These are phyloP conservation scores for Singerocomus rubriflavus DNA, from an alignment of 1,284 basidiomycete species.

Conservation along the genomic window DNA sequence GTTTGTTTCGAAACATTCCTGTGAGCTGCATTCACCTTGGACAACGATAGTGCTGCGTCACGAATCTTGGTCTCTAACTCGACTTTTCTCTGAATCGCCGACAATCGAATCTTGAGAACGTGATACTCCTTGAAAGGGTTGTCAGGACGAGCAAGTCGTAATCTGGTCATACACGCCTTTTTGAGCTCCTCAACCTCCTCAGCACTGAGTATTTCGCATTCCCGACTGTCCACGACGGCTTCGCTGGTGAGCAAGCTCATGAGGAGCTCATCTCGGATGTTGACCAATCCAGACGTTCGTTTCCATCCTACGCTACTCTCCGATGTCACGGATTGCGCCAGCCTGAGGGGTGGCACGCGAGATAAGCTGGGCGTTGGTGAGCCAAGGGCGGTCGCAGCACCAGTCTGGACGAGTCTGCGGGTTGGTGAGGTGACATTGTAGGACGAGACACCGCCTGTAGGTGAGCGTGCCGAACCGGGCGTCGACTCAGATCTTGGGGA, in stretches of 20 bases:
- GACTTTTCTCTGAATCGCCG: slow-evolving; percentile 66
- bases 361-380: slow-evolving; percentile 46
- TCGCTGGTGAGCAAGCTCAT: slow-evolving; percentile 84
- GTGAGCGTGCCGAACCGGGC: slow-evolving; percentile 21
- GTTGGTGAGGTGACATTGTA: slow-evolving; percentile 28
- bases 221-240: slow-evolving; percentile 78
- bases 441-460: slow-evolving; percentile 23
- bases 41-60: slow-evolving; percentile 70
- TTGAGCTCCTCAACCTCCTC: slow-evolving; percentile 92
- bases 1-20: slow-evolving; percentile 62
- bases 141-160: slow-evolving; percentile 1
- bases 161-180: slow-evolving; percentile 54
- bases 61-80: slow-evolving; percentile 76
- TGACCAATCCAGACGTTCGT: slow-evolving; percentile 42
- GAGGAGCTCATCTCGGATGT: slow-evolving; percentile 73
- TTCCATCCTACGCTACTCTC: slow-evolving; percentile 37
- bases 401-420: slow-evolving; percentile 29
- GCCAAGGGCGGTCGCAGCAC: slow-evolving; percentile 2
- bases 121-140: slow-evolving; percentile 57
- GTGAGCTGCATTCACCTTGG: slow-evolving; percentile 60
- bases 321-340: slow-evolving; percentile 31
- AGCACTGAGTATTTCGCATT: slow-evolving; percentile 69
- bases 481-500: slow-evolving; percentile 18
- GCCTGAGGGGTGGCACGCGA: slow-evolving; percentile 24
- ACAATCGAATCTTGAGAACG: slow-evolving; percentile 57